phyloP scores from a whole-genome alignment of 2,329 filamentous ascomycete genomes.

The Colletotrichum lindemuthianum region DNA sequence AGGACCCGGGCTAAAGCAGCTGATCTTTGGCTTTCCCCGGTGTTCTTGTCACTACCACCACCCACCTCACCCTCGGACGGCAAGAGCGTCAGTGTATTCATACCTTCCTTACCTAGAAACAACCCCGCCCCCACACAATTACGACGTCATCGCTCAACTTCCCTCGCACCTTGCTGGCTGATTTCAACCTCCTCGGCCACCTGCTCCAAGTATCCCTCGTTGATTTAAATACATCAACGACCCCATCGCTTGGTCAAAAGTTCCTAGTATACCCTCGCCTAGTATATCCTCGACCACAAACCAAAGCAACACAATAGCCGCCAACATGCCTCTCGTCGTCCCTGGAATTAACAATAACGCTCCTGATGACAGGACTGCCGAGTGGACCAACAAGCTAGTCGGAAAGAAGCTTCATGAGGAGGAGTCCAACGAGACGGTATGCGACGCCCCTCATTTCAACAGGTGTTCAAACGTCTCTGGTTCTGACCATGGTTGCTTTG shows the following conservation, averaged over 20 bases:
- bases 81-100: no score
- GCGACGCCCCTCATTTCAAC: constrained; percentile 36
- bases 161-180: constrained; percentile 5
- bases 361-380: constrained; percentile 58
- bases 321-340: constrained; percentile 72
- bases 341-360: constrained; percentile 64
- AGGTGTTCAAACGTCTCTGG: background rate
- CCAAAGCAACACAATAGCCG: constrained; percentile 1
- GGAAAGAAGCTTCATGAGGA: constrained; percentile 70
- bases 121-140: constrained; percentile 26
- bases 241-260: background rate
- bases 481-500: background rate
- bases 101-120: background rate
- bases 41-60: no score
- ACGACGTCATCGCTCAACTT: constrained; percentile 29
- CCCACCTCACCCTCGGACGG: no score
- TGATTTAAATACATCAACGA: constrained; percentile 12
- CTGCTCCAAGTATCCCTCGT: background rate
- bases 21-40: no score
- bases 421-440: constrained; percentile 63
- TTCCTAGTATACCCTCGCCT: background rate
- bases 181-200: background rate
- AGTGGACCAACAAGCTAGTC: constrained; percentile 71
- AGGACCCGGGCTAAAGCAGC: background rate
- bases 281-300: background rate